Evolutionary conservation across 306 rosid species (phyloP), one percentile per base, ranked within the genome.

Genomic region (Quercus gilva): DNA sequence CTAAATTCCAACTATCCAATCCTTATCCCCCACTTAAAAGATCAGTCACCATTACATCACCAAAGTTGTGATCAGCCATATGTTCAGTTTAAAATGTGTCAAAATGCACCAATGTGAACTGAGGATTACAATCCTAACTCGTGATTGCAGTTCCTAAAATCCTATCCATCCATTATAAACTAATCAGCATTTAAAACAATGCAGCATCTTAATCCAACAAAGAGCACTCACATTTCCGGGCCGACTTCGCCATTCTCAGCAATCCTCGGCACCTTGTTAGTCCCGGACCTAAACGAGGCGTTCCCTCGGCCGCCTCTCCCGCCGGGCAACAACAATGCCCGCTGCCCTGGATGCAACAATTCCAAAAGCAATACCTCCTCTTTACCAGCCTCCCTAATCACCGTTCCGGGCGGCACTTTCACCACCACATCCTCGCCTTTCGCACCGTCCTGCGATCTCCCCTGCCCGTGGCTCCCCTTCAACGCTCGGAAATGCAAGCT

Each of bases 281-380:
- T 79, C 76, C 95, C 96, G 0, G 94, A 84, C 87, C 92, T 92
- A 79, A 95, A 95, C 1, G 96, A 88, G 61, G 94, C 97, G 55
- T 94, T 94, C 81, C 99, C 99, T 86, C 97, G 86, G 35, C 99
- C 99, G 14, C 97, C 99, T 86, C 97, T 86, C 11, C 99, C 99
- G 21, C 99, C 97, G 0, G 95, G 97, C 85, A 94, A 84, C 57
- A 94, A 55, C 88, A 92, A 74, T 5, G 92, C 95, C 29, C 83
- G 82, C 80, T 92, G 97, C 59, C 97, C 99, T 1, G 91, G 97
- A 77, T 72, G 76, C 84, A 94, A 84, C 88, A 92, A 83, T 82
- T 94, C 97, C 92, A 94, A 82, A 53, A 94, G 78, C 78, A 89
- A 49, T 12, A 11, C 90, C 41, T 85, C 90, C 18, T 85, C 97